phyloP scores from a whole-genome alignment of 2,329 filamentous ascomycete genomes.

The Stylonectria norvegica region DNA sequence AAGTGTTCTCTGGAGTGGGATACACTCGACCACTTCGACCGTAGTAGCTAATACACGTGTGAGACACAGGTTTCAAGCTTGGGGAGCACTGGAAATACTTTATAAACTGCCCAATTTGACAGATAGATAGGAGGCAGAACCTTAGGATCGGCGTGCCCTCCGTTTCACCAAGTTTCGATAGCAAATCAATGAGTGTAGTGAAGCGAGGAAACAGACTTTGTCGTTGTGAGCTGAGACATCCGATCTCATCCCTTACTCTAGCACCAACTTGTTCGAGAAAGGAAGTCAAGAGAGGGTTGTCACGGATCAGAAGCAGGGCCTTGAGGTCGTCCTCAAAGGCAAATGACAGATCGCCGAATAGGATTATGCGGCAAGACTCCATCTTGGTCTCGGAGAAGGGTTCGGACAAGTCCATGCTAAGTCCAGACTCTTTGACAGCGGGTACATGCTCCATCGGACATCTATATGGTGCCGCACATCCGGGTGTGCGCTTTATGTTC shows the following conservation, averaged over 20 bases:
- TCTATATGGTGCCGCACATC: not conserved
- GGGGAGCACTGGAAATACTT: slow-evolving; percentile 12
- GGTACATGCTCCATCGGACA: not conserved
- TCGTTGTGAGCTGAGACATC: slow-evolving; percentile 8
- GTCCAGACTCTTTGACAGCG: not conserved
- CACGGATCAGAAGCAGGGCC: slow-evolving; percentile 18
- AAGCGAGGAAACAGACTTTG: slow-evolving; percentile 26
- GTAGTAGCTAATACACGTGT: slow-evolving; percentile 9
- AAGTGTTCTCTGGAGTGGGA: slow-evolving; percentile 17
- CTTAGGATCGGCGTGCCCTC: slow-evolving; percentile 15
- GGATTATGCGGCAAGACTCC: slow-evolving; percentile 10
- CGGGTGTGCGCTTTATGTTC: not conserved
- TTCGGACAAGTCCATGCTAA: not conserved
- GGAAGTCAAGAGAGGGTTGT: slow-evolving; percentile 20
- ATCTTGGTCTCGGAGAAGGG: slow-evolving; percentile 4
- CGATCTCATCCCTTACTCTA: slow-evolving; percentile 21
- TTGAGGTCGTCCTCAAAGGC: slow-evolving; percentile 21
- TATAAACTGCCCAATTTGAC: slow-evolving; percentile 25
- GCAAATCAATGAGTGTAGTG: slow-evolving; percentile 26
- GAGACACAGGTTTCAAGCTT: not conserved
- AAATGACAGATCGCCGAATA: slow-evolving; percentile 26
- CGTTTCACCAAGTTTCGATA: slow-evolving; percentile 18
- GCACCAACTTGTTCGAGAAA: slow-evolving; percentile 25
- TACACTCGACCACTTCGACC: slow-evolving; percentile 14
- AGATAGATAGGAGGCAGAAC: slow-evolving; percentile 22